Base-by-base conservation (phyloP, 164 flowering plant genomes). In the Kalanchoe fedtschenkoi region DNA sequence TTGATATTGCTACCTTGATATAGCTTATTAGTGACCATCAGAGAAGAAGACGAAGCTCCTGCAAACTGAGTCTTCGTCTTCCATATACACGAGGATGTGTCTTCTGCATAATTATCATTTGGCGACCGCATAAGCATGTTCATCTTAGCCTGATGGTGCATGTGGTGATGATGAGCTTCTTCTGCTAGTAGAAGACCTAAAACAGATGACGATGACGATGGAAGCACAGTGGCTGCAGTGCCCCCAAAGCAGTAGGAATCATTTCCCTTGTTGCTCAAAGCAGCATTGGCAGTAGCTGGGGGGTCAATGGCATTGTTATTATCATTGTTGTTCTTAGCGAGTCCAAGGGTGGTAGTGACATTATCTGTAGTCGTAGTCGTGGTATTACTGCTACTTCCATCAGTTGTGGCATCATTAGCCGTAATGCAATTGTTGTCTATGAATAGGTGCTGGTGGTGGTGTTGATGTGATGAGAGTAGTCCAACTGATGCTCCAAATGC, bases 361-460 rank as follows among this genome's bases (percentile, higher is more conserved):
- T 64, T 28, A 44, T 62, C 35, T 5, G 47, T 22, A 30, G 34
- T 24, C 26, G 76, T 76, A 6, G 26, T 47, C 6, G 55, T 78
- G 56, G 67, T 53, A 19, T 70, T 70, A 55, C 69, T 65, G 51
- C 85, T 77, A 67, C 80, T 84, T 34, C 75, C 75, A 38, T 77
- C 79, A 0, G 80, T 71, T 66, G 73, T 68, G 43, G 58, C 66
- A 22, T 67, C 70, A 59, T 71, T 47, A 37, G n/a, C n/a, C n/a
- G 70, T 58, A 56, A 9, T 65, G 34, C 19, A 32, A n/a, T 0
- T 62, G 62, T 2, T 69, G 55, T 33, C 65, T 57, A 39, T 46
- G 32, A 35, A 43, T 34, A 26, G 30, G 38, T 22, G 51, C 11
- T 51, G 60, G 19, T 35, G 60, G 14, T n/a, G n/a, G n/a, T 22